phyloP scores from a whole-genome alignment of 2,329 filamentous ascomycete genomes.

The Venturia effusa region DNA sequence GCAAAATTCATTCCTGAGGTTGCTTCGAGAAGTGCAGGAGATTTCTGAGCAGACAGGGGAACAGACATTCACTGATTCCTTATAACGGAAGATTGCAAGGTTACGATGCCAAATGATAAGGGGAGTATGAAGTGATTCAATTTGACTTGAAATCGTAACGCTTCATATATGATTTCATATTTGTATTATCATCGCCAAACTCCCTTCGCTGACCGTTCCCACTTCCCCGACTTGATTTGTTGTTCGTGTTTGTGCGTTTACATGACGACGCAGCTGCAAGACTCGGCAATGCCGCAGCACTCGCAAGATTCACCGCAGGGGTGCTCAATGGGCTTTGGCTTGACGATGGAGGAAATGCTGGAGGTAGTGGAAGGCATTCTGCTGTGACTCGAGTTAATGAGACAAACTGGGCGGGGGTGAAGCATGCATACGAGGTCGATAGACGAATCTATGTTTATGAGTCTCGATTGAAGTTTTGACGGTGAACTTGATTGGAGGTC shows the following conservation, averaged over 20 bases:
- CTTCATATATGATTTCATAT: not conserved
- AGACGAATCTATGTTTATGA: not conserved
- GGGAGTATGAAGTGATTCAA: not conserved
- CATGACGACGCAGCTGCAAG: slow-evolving; percentile 7
- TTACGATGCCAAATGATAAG: not conserved
- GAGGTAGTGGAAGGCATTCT: slow-evolving; percentile 6
- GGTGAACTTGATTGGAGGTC: not conserved
- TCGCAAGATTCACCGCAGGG: slow-evolving; percentile 6
- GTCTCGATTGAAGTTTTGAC: not conserved
- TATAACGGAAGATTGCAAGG: not conserved
- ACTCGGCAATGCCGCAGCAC: slow-evolving; percentile 6
- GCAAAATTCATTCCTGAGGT: too few species aligned
- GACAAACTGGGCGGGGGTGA: not conserved
- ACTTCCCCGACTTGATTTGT: not conserved
- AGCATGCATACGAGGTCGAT: not conserved
- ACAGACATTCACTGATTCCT: too few species aligned
- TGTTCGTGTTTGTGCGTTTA: not conserved
- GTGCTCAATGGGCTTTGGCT: slow-evolving; percentile 7
- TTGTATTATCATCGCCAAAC: not conserved
- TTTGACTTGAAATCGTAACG: not conserved
- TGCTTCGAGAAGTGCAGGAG: too few species aligned
- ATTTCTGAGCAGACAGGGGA: too few species aligned
- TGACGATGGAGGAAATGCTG: slow-evolving; percentile 5
- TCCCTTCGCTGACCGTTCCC: not conserved
- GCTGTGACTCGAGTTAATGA: not conserved